A percentile compares a stretch with the other conserved stretches of the same genome.
Evolutionary conservation across 768 basidiomycete species (phyloP).

Genomic region (Zangia roseola): DNA sequence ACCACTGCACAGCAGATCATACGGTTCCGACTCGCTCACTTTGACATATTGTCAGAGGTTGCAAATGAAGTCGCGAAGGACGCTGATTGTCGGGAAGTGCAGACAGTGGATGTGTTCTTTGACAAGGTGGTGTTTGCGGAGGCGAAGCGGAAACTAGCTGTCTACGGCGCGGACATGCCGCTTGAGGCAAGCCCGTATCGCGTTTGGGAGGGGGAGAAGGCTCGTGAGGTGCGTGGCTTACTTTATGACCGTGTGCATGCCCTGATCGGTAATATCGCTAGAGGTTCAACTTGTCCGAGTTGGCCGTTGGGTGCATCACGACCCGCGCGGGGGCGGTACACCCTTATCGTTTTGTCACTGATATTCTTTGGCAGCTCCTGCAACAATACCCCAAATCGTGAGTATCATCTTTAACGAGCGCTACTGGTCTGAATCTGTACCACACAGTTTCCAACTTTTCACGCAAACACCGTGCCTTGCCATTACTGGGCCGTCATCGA

Average conservation of each 20-base stretch:
- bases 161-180: slow-evolving; percentile 52
- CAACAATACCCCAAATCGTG: slow-evolving; percentile 41
- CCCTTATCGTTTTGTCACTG: slow-evolving; percentile 68
- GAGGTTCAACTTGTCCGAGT: slow-evolving; percentile 48
- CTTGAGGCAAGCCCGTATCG: slow-evolving; percentile 37
- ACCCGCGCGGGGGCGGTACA: slow-evolving; percentile 62
- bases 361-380: slow-evolving; percentile 53
- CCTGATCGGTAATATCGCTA: slow-evolving; percentile 22
- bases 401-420: slow-evolving; percentile 15
- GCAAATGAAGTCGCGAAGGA: slow-evolving; percentile 29
- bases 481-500: slow-evolving; percentile 29
- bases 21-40: slow-evolving; percentile 40
- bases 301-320: slow-evolving; percentile 49
- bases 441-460: slow-evolving; percentile 37
- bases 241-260: neutral
- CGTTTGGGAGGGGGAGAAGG: slow-evolving; percentile 32
- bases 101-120: slow-evolving; percentile 36
- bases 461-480: slow-evolving; percentile 43
- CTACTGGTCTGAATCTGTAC: neutral
- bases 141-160: slow-evolving; percentile 42
- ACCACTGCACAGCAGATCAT: slow-evolving; percentile 39
- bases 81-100: slow-evolving; percentile 31
- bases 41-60: slow-evolving; percentile 30
- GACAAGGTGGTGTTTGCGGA: slow-evolving; percentile 30
- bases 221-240: slow-evolving; percentile 32